Evolutionary conservation across 2,329 filamentous ascomycete species (phyloP), one percentile per base, ranked within the genome.

Genomic region (Ophiosphaerella herpotricha): DNA sequence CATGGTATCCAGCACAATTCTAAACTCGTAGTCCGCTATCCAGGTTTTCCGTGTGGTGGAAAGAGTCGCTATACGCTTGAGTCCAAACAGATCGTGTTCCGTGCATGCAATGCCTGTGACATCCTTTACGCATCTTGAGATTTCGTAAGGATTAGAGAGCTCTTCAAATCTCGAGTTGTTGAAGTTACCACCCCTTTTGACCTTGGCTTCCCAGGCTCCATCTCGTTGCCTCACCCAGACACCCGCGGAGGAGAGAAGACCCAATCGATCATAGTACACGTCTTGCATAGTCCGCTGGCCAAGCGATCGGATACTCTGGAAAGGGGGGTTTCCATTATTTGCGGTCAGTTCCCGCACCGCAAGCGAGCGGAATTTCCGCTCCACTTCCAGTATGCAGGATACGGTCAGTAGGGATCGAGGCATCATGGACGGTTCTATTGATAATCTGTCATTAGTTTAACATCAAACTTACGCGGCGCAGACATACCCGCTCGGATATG

Each of bases 121-220:
- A 14, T 43, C 32, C 24, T 36, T 64, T 47, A 57, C 37, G 42
- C 31, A 41, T 36, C 26, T 26, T 13, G 45, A 50, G 33, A 66
- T 65, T 13, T 50, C 46, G 5, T 44, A 32, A 13, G 48, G 55
- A 29, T 56, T 39, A 21, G 43, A 44, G 26, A 68, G 34, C 50
- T 70, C 66, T 44, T 66, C 60, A 42, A 66, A 70, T 38, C 51
- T 56, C 7, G 60, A 61, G 34, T 63, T 61, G 43, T 23, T 54
- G 48, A 54, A 68, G 39, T 50, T 48, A 35, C 61, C 60, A 37
- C 50, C 52, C 36, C 44, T 52, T 37, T 52, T 54, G 34, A 61
- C 38, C 49, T 68, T 70, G 9, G 64, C 61, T 49, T 26, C 43
- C 48, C 39, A 50, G 33, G 32, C 24, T 32, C 43, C 48, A 18